Conservation (phyloP, 2,329 filamentous ascomycete genomes). For the Apiospora kogelbergensis region DNA sequence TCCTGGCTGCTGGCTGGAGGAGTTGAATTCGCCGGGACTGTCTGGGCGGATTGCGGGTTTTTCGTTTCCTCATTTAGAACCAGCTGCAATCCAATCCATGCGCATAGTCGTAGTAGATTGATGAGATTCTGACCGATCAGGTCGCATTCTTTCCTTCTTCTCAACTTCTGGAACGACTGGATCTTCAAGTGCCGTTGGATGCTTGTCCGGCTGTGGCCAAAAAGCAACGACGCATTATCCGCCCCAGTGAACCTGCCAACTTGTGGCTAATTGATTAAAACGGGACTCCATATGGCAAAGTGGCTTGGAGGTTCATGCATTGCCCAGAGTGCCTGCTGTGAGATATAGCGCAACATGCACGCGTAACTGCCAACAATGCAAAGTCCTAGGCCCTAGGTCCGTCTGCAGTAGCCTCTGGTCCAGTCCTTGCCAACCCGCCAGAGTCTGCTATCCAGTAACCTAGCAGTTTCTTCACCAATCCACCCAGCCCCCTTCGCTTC, state of each 20-base stretch:
- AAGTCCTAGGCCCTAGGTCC: not conserved
- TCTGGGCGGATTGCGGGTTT: not conserved
- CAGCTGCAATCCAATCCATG: not conserved
- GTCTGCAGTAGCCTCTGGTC: not conserved
- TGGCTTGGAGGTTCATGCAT: conserved; percentile 1
- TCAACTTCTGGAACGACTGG: not conserved
- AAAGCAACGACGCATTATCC: too few species aligned
- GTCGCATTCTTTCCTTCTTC: not conserved
- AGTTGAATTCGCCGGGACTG: not conserved
- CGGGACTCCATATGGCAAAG: not conserved
- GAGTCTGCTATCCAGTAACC: not conserved
- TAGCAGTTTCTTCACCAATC: not conserved
- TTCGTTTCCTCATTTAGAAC: not conserved
- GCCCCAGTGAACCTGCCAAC: not conserved
- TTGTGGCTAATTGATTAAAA: not conserved
- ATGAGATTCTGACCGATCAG: not conserved
- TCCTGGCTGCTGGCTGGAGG: not conserved
- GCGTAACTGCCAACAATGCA: not conserved
- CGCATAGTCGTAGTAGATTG: not conserved
- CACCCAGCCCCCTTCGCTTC: not conserved
- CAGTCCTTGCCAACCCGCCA: not conserved
- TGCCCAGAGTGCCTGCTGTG: too few species aligned
- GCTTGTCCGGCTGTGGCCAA: not conserved
- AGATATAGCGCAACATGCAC: too few species aligned
- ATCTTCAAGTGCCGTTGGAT: not conserved